A percentile compares a stretch with the other conserved stretches of the same genome.
These are phyloP conservation scores for Gyrodon lividus DNA, from an alignment of 768 basidiomycete genomes.

Conservation along the genomic window DNA sequence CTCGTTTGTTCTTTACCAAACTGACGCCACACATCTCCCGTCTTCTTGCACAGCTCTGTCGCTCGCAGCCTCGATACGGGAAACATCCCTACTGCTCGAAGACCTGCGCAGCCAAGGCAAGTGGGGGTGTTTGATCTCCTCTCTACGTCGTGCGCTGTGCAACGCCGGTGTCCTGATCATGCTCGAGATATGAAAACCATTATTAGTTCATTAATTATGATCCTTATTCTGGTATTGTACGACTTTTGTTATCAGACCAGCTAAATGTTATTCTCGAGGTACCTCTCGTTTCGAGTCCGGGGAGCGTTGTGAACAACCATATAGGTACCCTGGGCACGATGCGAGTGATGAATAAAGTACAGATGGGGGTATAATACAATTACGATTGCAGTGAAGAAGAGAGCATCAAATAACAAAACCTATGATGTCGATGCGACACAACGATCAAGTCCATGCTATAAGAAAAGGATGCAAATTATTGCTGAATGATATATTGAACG, in stretches of 20 bases:
- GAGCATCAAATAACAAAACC: too few relatives aligned
- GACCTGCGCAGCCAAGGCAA: slow-evolving; percentile 29
- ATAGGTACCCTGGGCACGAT: too few relatives aligned
- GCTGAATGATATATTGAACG: too few relatives aligned
- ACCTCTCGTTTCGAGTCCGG: background rate
- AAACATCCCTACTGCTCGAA: slow-evolving; percentile 35
- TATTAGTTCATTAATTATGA: slow-evolving; percentile 20
- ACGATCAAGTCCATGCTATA: too few relatives aligned
- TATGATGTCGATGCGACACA: too few relatives aligned
- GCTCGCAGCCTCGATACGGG: slow-evolving; percentile 30
- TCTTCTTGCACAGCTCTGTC: slow-evolving; percentile 24
- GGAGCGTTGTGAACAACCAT: too few relatives aligned
- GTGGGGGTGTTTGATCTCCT: slow-evolving; percentile 13
- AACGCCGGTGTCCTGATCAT: background rate
- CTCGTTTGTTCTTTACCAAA: background rate
- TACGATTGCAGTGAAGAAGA: too few relatives aligned
- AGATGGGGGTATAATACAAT: too few relatives aligned
- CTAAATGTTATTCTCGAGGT: background rate
- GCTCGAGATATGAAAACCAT: background rate
- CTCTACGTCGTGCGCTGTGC: background rate
- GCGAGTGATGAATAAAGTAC: too few relatives aligned
- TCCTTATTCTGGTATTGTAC: slow-evolving; percentile 16
- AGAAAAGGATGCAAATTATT: too few relatives aligned
- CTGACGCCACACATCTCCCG: slow-evolving; percentile 6
- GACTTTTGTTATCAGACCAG: slow-evolving; percentile 5